Base-by-base conservation (phyloP, 2,329 filamentous ascomycete species). In the Leptographium procerum region DNA sequence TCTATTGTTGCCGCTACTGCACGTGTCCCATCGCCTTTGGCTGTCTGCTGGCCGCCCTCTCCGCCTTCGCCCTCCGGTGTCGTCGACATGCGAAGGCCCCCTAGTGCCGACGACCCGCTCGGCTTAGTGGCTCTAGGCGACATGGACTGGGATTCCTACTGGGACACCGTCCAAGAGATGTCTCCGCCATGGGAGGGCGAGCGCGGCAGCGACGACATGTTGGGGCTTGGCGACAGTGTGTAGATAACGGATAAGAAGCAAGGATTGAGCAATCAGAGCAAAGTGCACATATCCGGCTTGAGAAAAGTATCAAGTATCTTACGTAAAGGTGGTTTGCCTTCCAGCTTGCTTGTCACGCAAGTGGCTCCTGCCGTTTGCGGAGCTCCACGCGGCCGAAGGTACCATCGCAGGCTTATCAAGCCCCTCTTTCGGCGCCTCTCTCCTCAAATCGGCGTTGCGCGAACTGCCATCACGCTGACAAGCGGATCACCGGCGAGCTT, bases 111-210 rank as follows among this genome's bases (percentile, higher is more conserved):
- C 43, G 47, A n/a, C 16, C 22, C 54, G 11, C 22, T 28, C 9
- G 31, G 22, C n/a, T 22, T 33, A 2, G 29, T 40, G 6, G 45
- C 29, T 16, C 47, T 55, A 2, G 36, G 33, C 52, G 52, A 55
- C 24, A 36, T 56, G 45, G 45, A 56, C 55, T 56, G 55, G 55
- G 55, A 56, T 11, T 26, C 40, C 24, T 56, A 56, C 55, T 56
- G 55, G 54, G 54, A 43, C 55, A 28, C 29, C 11, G 45, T 34
- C 28, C 55, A 50, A 22, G 43, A 50, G 22, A 9, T 56, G 45
- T 36, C 43, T 9, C 55, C 55, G 43, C 43, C 36, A 3, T 34
- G 54, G 43, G 54, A 56, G 40, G 40, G 16, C 40, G 40, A 19
- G 16, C 19, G n/a, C 40, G 19, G 10, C 4, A 43, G 13, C 16